Evolutionary conservation across 306 rosid genomes (phyloP), one percentile per base, ranked within the genome.

Genomic region (Datisca glomerata): DNA sequence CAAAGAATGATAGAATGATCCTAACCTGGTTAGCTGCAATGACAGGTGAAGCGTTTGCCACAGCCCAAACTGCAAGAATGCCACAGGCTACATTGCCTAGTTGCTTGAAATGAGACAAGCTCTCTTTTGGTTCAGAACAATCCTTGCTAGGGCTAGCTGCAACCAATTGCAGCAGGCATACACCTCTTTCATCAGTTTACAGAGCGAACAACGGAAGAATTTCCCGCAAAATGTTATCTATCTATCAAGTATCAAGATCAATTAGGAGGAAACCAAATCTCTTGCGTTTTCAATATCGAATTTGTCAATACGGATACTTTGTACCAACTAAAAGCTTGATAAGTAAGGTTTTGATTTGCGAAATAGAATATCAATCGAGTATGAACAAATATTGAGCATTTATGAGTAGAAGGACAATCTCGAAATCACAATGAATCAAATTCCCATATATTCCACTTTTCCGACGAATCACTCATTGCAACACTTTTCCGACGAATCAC

Each of bases 21-120:
- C 15, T 49, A 63, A 82, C 97, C 97, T 76, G 94, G 51, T 20
- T 56, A 39, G 86, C 95, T 49, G 93, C 97, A 57, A 63, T 57
- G n/a, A 80, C 89, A 10, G 95, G 93, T 12, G 80, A 66, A 61
- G 83, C 70, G 68, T 84, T 56, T 51, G 73, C 34, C 40, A 83
- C 54, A 34, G 86, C 48, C 51, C 78, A 83, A 67, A 66, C 93
- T 42, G 93, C 95, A 24, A 89, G 83, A 69, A 83, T 12, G 17
- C 97, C 86, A 63, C 80, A 89, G 27, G 95, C 80, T 53, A 67
- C 78, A 24, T 59, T 68, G 52, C 69, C 75, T 34, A 82, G 28
- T 51, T 52, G 69, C 11, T 63, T 68, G 51, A 59, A 45, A 15
- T 42, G 56, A 50, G 64, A 41, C 21, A 63, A 58, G 12, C 25